A percentile compares a stretch with the other conserved stretches of the same genome.
phyloP scores from a whole-genome alignment of 116 monocot genomes.

The Trichopus zeylanicus region DNA sequence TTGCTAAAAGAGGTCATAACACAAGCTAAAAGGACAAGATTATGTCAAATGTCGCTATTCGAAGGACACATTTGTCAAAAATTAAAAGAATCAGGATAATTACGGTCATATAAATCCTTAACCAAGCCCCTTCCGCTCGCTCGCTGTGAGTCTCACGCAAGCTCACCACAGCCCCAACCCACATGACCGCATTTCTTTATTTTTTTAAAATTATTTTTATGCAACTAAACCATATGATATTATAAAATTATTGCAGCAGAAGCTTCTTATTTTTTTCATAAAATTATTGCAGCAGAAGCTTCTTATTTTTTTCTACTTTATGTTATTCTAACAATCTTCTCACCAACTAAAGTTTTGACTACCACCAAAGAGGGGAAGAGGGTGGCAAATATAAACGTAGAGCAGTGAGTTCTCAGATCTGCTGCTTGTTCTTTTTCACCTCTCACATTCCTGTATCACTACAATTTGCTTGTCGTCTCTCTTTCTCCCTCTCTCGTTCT shows the following conservation, averaged over 20 bases:
- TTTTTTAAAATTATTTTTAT: neutral
- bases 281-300: slow-evolving; percentile 17
- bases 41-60: neutral
- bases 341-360: slow-evolving; percentile 1
- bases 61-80: neutral
- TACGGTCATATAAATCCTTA: neutral
- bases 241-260: slow-evolving; percentile 4
- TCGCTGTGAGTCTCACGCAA: slow-evolving; percentile 12
- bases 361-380: neutral
- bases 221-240: neutral
- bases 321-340: neutral
- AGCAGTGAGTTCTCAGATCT: slow-evolving; percentile 28
- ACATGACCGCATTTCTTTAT: neutral
- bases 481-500: neutral
- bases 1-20: too few relatives aligned
- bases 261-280: neutral
- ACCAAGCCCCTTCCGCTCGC: neutral
- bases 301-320: slow-evolving; percentile 7
- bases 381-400: neutral
- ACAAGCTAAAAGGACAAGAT: too few relatives aligned
- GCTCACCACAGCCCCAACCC: neutral
- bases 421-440: slow-evolving; percentile 17
- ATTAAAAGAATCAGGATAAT: neutral
- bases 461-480: neutral
- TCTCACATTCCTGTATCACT: neutral